Evolutionary conservation across 495 filamentous ascomycete species (phyloP), one percentile per base, ranked within the genome.

Genomic region (Penicillium subrubescens): DNA sequence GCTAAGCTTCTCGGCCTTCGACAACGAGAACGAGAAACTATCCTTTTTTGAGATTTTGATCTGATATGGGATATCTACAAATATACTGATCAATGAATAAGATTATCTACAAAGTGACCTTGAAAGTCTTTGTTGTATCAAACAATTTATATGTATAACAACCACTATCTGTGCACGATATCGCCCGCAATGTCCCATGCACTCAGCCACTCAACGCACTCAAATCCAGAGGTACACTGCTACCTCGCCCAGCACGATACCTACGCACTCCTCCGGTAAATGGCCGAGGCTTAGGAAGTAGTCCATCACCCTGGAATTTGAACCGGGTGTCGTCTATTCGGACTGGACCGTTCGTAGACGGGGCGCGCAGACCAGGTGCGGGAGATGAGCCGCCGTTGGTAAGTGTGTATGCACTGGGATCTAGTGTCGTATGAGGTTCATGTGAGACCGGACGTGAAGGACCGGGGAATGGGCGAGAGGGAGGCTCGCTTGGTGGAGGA

Each of bases 191-290:
- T 68, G 29, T 68, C 62, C 64, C 35, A 67, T 65, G 64, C 66
- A 64, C 59, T 61, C 64, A 81, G 27, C 73, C 74, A 57, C 70
- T 70, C 64, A 79, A 71, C 51, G 75, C 71, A 62, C 81, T 85
- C 72, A 99, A 77, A 80, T 99, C 92, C 71, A 98, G 82, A 44
- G 95, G 95, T 44, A 99, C 93, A 80, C 91, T 97, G 77, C 92
- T 97, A 25, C 92, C 94, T 72, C 94, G 85, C 10, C 95, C 95
- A 29, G 94, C 95, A 44, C 94, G 83, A 77, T 99, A 99, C 68
- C 87, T 85, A 71, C 91, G 92, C 37, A 80, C 75, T 33, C 82
- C 87, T 3, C 91, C 90, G 8, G 80, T 74, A 71, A 95, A 97
- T 3, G 88, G 86, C 62, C 94, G 83, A 48, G 95, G 94, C 69